Base-by-base conservation (phyloP, 805 yeast genomes). In the Saturnispora halmiae region DNA sequence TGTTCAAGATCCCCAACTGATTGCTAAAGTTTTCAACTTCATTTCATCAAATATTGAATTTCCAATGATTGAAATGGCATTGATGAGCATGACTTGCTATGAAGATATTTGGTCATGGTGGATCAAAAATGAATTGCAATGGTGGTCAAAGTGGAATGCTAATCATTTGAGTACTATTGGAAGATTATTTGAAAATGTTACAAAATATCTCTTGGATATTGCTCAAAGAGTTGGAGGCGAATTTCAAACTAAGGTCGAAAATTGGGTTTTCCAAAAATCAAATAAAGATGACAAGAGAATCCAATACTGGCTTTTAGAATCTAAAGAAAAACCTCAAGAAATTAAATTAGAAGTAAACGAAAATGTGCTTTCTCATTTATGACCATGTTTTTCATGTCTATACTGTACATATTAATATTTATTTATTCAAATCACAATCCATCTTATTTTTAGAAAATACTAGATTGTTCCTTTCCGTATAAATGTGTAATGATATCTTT, bases 11-110 rank as follows among this genome's bases (percentile, higher is more conserved):
- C 56, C 54, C 7, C 73, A 71, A 13, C 54, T 79, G 42, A 64
- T 74, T 22, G 61, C 63, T 29, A 74, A 76, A 51, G 67, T 77
- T 0, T 63, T 80, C 46, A 77, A 77, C 46, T 79, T 70, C 51
- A 72, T 79, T 11, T 55, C 60, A 40, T 70, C 72, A 34, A 79
- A 78, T 52, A 69, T 76, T 40, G 81, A 75, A 47, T 63, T 72
- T 7, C 65, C 63, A 22, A 54, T 72, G 51, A 68, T 78, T 32
- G 86, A 78, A 49, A 50, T 72, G 38, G 76, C 73, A 0, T 56
- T 80, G n/a, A 52, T 77, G 28, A 67, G 57, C 36, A 54, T 51
- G 41, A 56, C 46, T 38, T 45, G 48, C 36, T 56, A 37, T 46
- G 51, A 60, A 6, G 47, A 55, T 32, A 48, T 77, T 8, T 77